Evolutionary conservation across 2,329 filamentous ascomycete genomes (phyloP), one percentile per base, ranked within the genome.

Genomic region (Truncatella angustata): DNA sequence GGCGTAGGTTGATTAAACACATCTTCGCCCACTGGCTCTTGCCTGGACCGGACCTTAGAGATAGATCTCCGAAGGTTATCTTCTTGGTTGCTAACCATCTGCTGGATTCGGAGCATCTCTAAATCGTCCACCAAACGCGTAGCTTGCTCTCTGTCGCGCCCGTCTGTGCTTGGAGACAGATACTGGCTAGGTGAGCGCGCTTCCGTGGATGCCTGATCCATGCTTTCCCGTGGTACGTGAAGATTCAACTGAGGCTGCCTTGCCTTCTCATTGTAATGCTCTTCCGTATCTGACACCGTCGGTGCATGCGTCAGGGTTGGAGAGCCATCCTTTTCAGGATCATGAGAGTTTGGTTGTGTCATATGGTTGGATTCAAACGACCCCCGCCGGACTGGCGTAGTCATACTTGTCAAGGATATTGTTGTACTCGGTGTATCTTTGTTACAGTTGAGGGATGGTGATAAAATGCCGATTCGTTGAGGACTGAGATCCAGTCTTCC

Each of bases 81-180:
- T 46, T 46, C 43, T n/a, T 46, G 26, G 16, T 46, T 56, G 35
- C 55, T 65, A 23, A 66, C 61, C 7, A 61, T 60, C 23, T 59
- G 64, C 54, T 68, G 65, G 11, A 60, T 65, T 49, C 66, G 60
- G 3, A 68, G 57, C n/a, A 68, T 21, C 1, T 60, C 62, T 42
- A 68, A 56, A 43, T 68, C 64, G 39, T 68, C 66, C 11, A 56
- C 59, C 18, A 68, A 50, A 5, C 61, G 57, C 9, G 56, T 61
- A 14, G 63, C 61, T 40, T 66, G 63, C 16, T 64, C 58, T 30
- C 61, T 55, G 11, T 40, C 36, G 60, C 60, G 35, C 56, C 49
- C 30, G 12, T 53, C 51, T 43, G 18, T 9, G n/a, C n/a, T 45
- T 4, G 58, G 52, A 4, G 64, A 62, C 7, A 66, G 16, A 34